These are phyloP conservation scores for Ophiostoma tasmaniense DNA, from an alignment of 2,329 filamentous ascomycete genomes.

Conservation along the genomic window DNA sequence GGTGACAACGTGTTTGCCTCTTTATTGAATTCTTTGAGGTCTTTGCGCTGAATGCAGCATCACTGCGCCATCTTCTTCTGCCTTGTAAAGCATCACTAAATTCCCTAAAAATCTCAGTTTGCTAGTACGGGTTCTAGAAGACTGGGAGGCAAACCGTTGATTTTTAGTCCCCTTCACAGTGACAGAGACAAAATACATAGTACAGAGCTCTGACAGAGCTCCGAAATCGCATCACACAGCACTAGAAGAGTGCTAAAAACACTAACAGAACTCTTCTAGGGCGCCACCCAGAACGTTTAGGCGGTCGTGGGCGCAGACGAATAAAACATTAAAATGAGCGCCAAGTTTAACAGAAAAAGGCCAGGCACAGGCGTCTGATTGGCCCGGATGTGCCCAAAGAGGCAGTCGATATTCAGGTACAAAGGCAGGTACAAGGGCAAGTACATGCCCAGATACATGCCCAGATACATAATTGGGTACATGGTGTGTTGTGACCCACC, in stretches of 20 bases:
- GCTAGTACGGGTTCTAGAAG: neutral
- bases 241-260: too few relatives aligned
- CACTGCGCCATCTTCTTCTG: neutral
- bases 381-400: neutral
- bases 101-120: neutral
- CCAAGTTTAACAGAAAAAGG: neutral
- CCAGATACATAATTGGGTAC: neutral
- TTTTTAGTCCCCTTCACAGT: neutral
- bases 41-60: neutral
- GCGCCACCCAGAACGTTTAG: neutral
- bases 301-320: neutral
- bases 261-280: neutral
- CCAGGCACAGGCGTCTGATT: neutral
- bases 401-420: conserved; percentile 6
- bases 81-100: neutral
- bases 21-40: neutral
- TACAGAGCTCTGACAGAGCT: neutral
- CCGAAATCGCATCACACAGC: neutral
- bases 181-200: too few relatives aligned
- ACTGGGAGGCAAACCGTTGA: neutral
- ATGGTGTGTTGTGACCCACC: neutral
- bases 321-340: neutral
- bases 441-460: neutral
- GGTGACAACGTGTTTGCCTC: neutral
- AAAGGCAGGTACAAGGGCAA: neutral